phyloP scores from a whole-genome alignment of 2,329 filamentous ascomycete genomes.

The Drechslera avenae region DNA sequence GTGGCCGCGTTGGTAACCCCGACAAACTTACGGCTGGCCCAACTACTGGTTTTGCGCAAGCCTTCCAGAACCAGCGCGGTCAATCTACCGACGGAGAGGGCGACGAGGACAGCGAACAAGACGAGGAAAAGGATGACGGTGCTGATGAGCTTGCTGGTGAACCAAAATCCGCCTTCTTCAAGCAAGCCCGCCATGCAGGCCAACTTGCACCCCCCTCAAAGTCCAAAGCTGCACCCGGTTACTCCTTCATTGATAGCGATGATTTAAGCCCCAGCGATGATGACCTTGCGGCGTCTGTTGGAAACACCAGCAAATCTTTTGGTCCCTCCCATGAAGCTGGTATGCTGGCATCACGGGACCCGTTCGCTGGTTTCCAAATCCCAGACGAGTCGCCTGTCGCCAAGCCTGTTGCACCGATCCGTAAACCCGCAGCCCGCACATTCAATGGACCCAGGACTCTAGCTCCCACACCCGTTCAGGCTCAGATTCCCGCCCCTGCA shows the following conservation, averaged over 20 bases:
- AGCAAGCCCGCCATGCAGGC: constrained; percentile 5
- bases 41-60: constrained; percentile 41
- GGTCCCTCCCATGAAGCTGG: constrained; percentile 42
- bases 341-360: constrained; percentile 26
- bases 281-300: constrained; percentile 26
- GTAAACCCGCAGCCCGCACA: constrained; percentile 1
- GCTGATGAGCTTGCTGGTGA: constrained; percentile 20
- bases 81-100: constrained; percentile 33
- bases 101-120: constrained; percentile 17
- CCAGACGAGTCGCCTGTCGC: constrained; percentile 5
- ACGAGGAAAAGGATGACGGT: constrained; percentile 16
- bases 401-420: constrained; percentile 5
- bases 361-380: constrained; percentile 5
- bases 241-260: constrained; percentile 27
- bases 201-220: constrained; percentile 11
- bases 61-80: constrained; percentile 37
- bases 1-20: constrained; percentile 39
- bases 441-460: constrained; percentile 4
- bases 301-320: constrained; percentile 43
- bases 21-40: constrained; percentile 33
- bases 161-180: constrained; percentile 1
- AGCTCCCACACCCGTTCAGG: constrained; percentile 2
- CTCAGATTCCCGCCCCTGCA: not conserved
- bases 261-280: constrained; percentile 28
- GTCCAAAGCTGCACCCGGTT: constrained; percentile 16